A percentile compares a stretch with the other conserved stretches of the same genome.
phyloP scores from a whole-genome alignment of 371 early-diverging fungal species.

The Zychaea mexicana region DNA sequence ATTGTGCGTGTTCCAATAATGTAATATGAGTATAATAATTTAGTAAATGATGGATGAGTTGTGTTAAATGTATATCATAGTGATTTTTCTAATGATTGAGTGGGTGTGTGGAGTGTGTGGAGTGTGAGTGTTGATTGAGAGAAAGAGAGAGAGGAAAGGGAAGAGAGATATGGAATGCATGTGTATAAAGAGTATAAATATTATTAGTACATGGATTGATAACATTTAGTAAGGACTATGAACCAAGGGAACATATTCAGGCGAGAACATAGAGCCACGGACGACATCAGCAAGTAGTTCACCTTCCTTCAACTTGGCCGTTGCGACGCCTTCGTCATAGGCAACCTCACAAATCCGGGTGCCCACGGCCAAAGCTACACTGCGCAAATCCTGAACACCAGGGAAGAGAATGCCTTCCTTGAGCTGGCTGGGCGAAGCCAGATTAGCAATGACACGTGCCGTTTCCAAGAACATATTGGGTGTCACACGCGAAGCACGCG shows the following conservation, averaged over 20 bases:
- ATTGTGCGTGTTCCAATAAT: too few species aligned
- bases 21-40: too few species aligned
- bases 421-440: slow-evolving; percentile 63
- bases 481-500: slow-evolving; percentile 57
- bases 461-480: slow-evolving; percentile 66
- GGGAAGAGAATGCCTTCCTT: slow-evolving; percentile 65
- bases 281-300: slow-evolving; percentile 53
- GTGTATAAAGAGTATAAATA: too few species aligned
- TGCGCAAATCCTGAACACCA: slow-evolving; percentile 56
- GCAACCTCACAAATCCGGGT: slow-evolving; percentile 66
- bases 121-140: too few species aligned
- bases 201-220: neutral
- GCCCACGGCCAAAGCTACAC: slow-evolving; percentile 58
- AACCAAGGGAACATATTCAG: slow-evolving; percentile 63
- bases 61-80: too few species aligned
- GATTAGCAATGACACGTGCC: slow-evolving; percentile 58
- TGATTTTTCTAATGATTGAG: too few species aligned
- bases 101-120: too few species aligned
- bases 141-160: too few species aligned
- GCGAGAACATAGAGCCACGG: slow-evolving; percentile 53
- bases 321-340: slow-evolving; percentile 59
- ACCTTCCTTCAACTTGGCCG: slow-evolving; percentile 49
- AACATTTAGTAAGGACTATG: slow-evolving; percentile 23
- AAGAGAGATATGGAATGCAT: too few species aligned
- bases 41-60: too few species aligned